Evolutionary conservation across 1,284 basidiomycete genomes (phyloP).

Genomic region (Coniophora puteana): DNA sequence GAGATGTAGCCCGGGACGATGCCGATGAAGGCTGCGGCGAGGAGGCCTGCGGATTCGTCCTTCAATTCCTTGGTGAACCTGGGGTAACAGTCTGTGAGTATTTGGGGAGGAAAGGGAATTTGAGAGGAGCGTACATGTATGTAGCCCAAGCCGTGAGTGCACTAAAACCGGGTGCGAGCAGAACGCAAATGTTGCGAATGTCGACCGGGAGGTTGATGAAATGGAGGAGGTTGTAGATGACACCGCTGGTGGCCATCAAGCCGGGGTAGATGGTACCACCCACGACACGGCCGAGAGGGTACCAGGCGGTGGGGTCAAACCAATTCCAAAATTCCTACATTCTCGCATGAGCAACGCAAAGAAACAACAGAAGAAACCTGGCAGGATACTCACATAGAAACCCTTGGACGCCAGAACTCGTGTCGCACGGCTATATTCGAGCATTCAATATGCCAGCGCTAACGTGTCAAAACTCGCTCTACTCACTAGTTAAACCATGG

Average conservation of each 20-base stretch:
- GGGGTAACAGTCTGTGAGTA: slow-evolving; percentile 6
- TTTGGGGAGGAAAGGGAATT: neutral
- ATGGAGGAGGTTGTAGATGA: slow-evolving; percentile 92
- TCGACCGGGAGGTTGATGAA: slow-evolving; percentile 93
- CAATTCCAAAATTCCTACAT: slow-evolving; percentile 98
- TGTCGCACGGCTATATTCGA: slow-evolving; percentile 76
- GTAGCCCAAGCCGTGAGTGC: slow-evolving; percentile 98
- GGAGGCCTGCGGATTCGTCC: slow-evolving; percentile 88
- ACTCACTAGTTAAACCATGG: slow-evolving; percentile 98
- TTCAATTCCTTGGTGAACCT: slow-evolving; percentile 96
- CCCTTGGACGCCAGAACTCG: slow-evolving; percentile 84
- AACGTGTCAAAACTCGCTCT: slow-evolving; percentile 2
- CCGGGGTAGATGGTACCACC: slow-evolving; percentile 99
- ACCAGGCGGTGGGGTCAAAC: slow-evolving; percentile 99
- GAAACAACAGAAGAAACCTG: neutral
- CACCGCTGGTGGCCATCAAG: slow-evolving; percentile 95
- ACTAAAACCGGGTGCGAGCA: slow-evolving; percentile 95
- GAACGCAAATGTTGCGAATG: slow-evolving; percentile 95
- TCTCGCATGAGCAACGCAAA: slow-evolving; percentile 1
- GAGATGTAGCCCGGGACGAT: slow-evolving; percentile 99
- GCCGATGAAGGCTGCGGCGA: slow-evolving; percentile 98
- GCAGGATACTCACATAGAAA: slow-evolving; percentile 77
- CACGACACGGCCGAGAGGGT: slow-evolving; percentile 96
- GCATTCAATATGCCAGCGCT: slow-evolving; percentile 2
- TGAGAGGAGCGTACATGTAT: slow-evolving; percentile 68